Percentiles rank a stretch among this genome's conserved stretches.
These are phyloP conservation scores for Hirsutella rhossiliensis DNA, from an alignment of 2,329 filamentous ascomycete genomes.

Conservation along the genomic window DNA sequence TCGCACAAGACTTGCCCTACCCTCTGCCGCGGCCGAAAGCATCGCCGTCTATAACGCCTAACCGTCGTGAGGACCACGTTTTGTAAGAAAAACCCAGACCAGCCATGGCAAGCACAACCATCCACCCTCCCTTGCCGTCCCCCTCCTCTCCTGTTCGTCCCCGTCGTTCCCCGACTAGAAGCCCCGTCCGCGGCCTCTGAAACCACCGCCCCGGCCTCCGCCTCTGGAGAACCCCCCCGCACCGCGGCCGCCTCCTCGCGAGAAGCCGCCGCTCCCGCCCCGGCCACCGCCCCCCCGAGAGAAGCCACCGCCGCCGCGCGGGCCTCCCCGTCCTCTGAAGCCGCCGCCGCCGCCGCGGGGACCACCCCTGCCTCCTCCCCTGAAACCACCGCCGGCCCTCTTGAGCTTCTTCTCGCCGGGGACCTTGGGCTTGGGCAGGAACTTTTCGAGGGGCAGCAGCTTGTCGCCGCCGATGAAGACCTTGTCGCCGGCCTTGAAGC, in stretches of 20 bases:
- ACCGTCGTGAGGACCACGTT: slow-evolving; percentile 2
- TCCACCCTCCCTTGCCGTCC: not conserved
- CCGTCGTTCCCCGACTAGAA: not conserved
- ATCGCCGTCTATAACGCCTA: slow-evolving; percentile 4
- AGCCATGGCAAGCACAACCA: slow-evolving; percentile 1
- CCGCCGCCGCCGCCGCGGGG: slow-evolving; percentile 21
- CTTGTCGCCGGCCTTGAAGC: slow-evolving; percentile 94
- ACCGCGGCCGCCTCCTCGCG: slow-evolving; percentile 8
- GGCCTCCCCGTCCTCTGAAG: slow-evolving; percentile 29
- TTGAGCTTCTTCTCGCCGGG: slow-evolving; percentile 46
- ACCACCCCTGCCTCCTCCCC: slow-evolving; percentile 15
- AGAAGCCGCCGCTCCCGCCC: slow-evolving; percentile 8
- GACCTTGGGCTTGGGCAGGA: slow-evolving; percentile 86
- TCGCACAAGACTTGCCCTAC: not conserved
- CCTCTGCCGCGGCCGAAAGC: slow-evolving; percentile 7
- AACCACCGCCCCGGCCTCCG: slow-evolving; percentile 15
- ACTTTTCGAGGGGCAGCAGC: slow-evolving; percentile 87
- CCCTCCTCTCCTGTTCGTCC: not conserved
- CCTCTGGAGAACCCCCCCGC: slow-evolving; percentile 21
- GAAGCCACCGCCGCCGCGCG: slow-evolving; percentile 20
- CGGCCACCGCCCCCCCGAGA: slow-evolving; percentile 20
- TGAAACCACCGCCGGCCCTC: slow-evolving; percentile 46
- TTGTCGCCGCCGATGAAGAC: slow-evolving; percentile 95
- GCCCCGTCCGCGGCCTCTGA: slow-evolving; percentile 9
- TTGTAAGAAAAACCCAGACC: slow-evolving; percentile 1